Conservation (phyloP, 768 basidiomycete genomes). For the Hirschioporus abietinus region DNA sequence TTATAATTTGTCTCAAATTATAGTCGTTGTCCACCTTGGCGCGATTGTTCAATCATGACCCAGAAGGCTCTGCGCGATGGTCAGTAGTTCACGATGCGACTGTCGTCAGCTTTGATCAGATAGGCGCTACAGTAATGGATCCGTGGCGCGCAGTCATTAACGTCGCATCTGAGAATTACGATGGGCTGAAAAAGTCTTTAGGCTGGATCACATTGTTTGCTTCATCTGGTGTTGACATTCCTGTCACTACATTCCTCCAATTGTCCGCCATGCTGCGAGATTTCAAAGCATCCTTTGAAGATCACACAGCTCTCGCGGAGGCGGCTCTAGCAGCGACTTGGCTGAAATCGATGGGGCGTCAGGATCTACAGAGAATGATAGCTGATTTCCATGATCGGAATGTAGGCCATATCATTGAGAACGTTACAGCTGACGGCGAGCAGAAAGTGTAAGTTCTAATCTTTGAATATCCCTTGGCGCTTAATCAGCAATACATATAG, state of each 20-base stretch:
- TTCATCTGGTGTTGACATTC: slow-evolving; percentile 60
- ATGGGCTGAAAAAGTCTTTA: slow-evolving; percentile 43
- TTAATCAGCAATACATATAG: slow-evolving; percentile 26
- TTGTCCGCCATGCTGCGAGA: slow-evolving; percentile 37
- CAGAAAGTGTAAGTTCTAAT: slow-evolving; percentile 33
- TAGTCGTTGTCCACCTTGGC: slow-evolving; percentile 51
- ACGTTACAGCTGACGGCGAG: slow-evolving; percentile 26
- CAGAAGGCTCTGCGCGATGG: slow-evolving; percentile 35
- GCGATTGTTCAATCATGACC: slow-evolving; percentile 53
- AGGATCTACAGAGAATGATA: slow-evolving; percentile 49
- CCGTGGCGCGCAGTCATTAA: slow-evolving; percentile 50
- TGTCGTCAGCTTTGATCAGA: slow-evolving; percentile 24
- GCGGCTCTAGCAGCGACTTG: slow-evolving; percentile 53
- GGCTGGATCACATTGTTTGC: slow-evolving; percentile 59
- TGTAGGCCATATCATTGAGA: slow-evolving; percentile 31
- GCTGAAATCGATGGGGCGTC: slow-evolving; percentile 53
- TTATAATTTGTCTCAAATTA: not conserved
- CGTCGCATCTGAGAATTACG: slow-evolving; percentile 34
- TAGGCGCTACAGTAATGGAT: slow-evolving; percentile 31
- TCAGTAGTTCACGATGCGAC: slow-evolving; percentile 32
- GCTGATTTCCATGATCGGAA: slow-evolving; percentile 43
- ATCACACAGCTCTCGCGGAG: slow-evolving; percentile 47
- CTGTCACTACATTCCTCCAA: slow-evolving; percentile 43
- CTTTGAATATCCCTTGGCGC: slow-evolving; percentile 2
- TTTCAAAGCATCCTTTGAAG: slow-evolving; percentile 34